Evolutionary conservation across 2,329 filamentous ascomycete species (phyloP), one percentile per base, ranked within the genome.

Genomic region (Pyricularia sp.): DNA sequence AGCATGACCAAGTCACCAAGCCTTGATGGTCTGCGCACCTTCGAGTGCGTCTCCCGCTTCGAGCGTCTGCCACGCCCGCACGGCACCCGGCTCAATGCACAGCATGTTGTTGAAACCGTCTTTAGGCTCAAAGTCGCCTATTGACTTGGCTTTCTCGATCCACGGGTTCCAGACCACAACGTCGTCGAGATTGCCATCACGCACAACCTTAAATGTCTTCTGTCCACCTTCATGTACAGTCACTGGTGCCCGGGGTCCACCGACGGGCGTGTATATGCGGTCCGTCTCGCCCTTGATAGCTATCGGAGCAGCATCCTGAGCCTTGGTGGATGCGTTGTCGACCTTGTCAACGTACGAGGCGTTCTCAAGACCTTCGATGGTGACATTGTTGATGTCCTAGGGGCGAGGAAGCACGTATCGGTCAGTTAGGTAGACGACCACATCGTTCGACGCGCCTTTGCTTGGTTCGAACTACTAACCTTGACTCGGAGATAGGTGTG

Each of bases 151-250:
- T 80, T 96, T 96, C 68, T 93, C 90, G 55, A 83, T 82, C 92
- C 93, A 97, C 1, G 94, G 94, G 77, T 99, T 99, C 94, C 94
- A 99, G 33, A 97, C 89, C 1, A 97, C 93, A 19, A 94, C 87
- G 70, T 97, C 91, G 67, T 84, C 84, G 69, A 99, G 82, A 69
- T 91, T 93, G 68, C 91, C 92, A 76, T 97, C 91, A 67, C 94
- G 86, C 55, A 88, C 84, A 65, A 97, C 82, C 66, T 87, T 86
- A 78, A 89, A 92, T 63, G 83, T 78, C 16, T 86, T 80, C 71
- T 83, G 82, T 66, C 85, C 87, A 62, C 77, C 82, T 71, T 90
- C 86, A 19, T 80, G 73, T 62, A 96, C 84, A 13, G 82, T 73
- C 61, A 90, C 76, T 1, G 83, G 78, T 60, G 81, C 76, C 59